phyloP scores from a whole-genome alignment of 2,329 filamentous ascomycete species.

The Colletotrichum agaves region DNA sequence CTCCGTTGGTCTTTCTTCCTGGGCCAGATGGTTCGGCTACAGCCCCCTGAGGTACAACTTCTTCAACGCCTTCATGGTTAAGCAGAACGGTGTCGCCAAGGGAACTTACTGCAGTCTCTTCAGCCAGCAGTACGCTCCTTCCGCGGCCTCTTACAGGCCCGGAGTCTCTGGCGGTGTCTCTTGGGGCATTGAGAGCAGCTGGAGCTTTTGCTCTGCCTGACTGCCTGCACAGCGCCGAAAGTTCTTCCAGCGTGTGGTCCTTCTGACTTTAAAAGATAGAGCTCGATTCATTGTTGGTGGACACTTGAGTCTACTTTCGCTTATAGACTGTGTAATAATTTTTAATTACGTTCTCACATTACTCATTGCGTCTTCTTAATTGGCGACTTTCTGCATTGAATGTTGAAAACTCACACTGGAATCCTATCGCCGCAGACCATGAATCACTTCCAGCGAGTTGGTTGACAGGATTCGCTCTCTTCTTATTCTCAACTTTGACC shows the following conservation, averaged over 20 bases:
- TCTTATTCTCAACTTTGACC: too few species aligned
- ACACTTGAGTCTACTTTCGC: too few species aligned
- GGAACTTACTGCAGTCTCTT: constrained; percentile 36
- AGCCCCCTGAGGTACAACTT: constrained; percentile 32
- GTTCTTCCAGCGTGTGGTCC: background rate
- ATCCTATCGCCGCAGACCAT: too few species aligned
- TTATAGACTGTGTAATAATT: too few species aligned
- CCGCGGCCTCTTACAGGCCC: constrained; percentile 21
- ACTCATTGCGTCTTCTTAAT: too few species aligned
- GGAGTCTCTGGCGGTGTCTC: background rate
- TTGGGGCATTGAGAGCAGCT: constrained; percentile 31
- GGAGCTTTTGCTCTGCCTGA: constrained; percentile 30
- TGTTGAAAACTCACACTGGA: too few species aligned
- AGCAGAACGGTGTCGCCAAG: constrained; percentile 31
- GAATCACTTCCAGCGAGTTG: too few species aligned
- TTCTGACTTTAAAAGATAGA: too few species aligned
- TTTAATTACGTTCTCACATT: too few species aligned
- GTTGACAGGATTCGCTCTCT: too few species aligned
- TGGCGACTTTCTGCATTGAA: too few species aligned
- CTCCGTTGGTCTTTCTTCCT: constrained; percentile 12
- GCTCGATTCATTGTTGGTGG: too few species aligned
- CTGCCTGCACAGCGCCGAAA: background rate
- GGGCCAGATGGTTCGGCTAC: constrained; percentile 25
- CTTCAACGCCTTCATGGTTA: constrained; percentile 37
- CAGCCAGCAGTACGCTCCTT: constrained; percentile 28